phyloP scores from a whole-genome alignment of 139 green algal species.

The Tetradesmus obliquus region DNA sequence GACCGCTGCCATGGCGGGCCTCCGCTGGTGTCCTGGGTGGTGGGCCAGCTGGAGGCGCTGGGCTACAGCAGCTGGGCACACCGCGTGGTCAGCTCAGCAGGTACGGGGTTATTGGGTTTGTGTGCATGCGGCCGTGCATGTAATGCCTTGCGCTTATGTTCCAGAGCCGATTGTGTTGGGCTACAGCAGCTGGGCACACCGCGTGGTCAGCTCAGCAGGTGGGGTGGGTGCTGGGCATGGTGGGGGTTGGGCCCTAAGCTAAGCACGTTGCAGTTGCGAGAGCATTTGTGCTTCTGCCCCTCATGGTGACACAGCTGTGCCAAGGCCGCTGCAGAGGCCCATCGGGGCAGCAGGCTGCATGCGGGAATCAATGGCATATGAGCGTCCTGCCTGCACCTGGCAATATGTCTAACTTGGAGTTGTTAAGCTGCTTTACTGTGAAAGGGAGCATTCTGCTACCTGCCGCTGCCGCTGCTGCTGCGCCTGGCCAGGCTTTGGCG shows the following conservation, averaged over 20 bases:
- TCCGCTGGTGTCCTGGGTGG: slow-evolving; percentile 57
- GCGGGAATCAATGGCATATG: background rate
- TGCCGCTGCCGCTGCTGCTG: background rate
- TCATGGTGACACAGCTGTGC: too few species aligned
- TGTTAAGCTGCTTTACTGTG: too few species aligned
- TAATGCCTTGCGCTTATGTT: background rate
- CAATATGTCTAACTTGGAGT: too few species aligned
- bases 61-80: slow-evolving; percentile 88
- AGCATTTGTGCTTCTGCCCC: too few species aligned
- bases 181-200: slow-evolving; percentile 81
- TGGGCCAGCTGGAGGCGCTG: slow-evolving; percentile 76
- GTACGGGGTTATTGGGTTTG: too few species aligned
- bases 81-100: slow-evolving; percentile 76
- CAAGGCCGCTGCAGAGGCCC: too few species aligned
- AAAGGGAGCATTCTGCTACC: too few species aligned
- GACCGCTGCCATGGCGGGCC: slow-evolving; percentile 64
- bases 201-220: slow-evolving; percentile 80
- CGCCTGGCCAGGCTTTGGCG: slow-evolving; percentile 76
- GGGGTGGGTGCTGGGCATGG: too few species aligned
- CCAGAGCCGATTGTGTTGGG: too few species aligned
- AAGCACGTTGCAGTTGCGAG: too few species aligned
- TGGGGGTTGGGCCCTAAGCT: too few species aligned
- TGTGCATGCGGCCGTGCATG: background rate
- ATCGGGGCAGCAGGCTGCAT: background rate
- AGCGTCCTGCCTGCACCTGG: background rate